Base-by-base conservation (phyloP, 371 early-diverging fungal species). In the Mortierella sp. region DNA sequence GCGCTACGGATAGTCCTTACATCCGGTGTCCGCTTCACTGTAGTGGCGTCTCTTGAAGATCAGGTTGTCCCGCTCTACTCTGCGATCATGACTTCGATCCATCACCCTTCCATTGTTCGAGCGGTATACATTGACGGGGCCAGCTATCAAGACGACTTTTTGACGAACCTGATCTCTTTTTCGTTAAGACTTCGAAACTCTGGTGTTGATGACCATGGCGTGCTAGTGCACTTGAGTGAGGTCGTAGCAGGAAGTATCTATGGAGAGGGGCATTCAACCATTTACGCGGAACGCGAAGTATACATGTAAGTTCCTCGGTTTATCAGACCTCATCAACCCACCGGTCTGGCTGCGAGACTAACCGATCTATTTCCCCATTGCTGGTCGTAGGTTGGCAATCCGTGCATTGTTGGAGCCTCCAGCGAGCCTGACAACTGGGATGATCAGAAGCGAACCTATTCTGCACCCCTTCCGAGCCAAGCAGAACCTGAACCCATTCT, bases 61-160 rank as follows among this genome's bases (percentile, higher is more conserved):
- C 96, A 97, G 71, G 96, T 95, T 0, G 96, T 96, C 0, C 97
- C 97, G 8, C 82, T 96, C 19, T 94, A 96, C 80, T 97, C 97
- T 13, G 94, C 94, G 0, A 86, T 92, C 28, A 82, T 96, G 83
- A 89, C 92, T 21, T 91, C 93, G 3, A 83, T 93, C 26, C 78
- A 87, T 10, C 97, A 97, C 69, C 95, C 94, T 3, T 90, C 91
- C 46, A 86, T 97, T n/a, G 89, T 91, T 53, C 91, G 98, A 10
- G 95, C 95, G 1, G 83, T 96, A 3, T 95, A 95, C 66, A 91
- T 96, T 61, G 93, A 95, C 58, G 91, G 90, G 3, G 84, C 82
- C 27, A 89, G 91, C 50, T 89, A 87, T 42, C 82, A 87, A 8
- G 89, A 94, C 62, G 94, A 96, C 64, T 96, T 97, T 71, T 72